phyloP scores from a whole-genome alignment of 2,329 filamentous ascomycete genomes.

The Juglanconis juglandina region DNA sequence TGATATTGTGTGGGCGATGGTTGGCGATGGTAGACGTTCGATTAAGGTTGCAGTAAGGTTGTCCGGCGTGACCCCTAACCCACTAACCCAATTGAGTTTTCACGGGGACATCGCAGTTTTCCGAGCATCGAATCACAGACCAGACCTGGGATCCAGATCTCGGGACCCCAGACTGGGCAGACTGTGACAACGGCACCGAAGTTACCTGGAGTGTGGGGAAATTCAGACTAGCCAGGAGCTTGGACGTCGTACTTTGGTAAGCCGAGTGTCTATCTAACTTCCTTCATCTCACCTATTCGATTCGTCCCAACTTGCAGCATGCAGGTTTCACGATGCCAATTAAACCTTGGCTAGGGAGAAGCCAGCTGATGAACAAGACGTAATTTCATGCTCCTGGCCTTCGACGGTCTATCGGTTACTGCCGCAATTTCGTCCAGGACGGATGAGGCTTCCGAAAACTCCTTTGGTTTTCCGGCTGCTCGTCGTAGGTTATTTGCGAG shows the following conservation, averaged over 20 bases:
- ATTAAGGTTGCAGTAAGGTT: background rate
- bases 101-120: background rate
- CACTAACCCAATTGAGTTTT: background rate
- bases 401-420: background rate
- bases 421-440: too few species aligned
- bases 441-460: too few species aligned
- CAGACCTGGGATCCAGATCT: background rate
- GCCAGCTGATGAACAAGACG: too few species aligned
- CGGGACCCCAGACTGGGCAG: background rate
- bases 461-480: too few species aligned
- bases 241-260: too few species aligned
- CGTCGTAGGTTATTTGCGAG: background rate
- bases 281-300: background rate
- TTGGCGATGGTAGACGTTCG: background rate
- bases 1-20: background rate
- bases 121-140: background rate
- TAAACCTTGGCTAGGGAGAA: too few species aligned
- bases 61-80: too few species aligned
- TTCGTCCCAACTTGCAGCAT: background rate
- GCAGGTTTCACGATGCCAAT: background rate
- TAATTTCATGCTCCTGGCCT: too few species aligned
- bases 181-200: background rate
- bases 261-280: background rate
- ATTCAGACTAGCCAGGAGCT: background rate
- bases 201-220: background rate